Conservation (phyloP, 768 basidiomycete genomes). For the Boletus subparvulus region DNA sequence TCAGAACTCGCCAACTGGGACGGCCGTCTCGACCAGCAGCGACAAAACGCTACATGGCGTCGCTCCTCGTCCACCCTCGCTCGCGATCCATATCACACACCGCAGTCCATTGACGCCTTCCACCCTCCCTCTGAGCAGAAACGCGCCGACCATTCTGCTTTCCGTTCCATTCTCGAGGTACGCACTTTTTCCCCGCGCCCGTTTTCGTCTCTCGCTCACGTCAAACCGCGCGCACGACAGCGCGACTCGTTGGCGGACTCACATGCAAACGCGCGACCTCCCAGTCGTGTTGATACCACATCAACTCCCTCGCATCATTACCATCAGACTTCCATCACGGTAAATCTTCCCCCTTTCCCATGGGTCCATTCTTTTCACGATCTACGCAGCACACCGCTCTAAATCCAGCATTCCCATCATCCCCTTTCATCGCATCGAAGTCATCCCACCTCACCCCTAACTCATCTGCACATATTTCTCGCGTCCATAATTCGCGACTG, state of each 20-base stretch:
- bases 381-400: constrained; percentile 8
- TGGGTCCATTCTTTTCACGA: not conserved
- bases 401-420: not conserved
- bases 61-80: constrained; percentile 10
- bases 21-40: constrained; percentile 9
- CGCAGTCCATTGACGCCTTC: not conserved
- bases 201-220: constrained; percentile 1
- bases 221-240: constrained; percentile 9
- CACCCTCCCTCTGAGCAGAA: constrained; percentile 2
- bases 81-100: constrained; percentile 11
- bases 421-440: not conserved
- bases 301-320: constrained; percentile 3
- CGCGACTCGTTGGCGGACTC: constrained; percentile 3
- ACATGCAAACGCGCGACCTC: constrained; percentile 1
- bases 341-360: constrained; percentile 7
- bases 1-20: constrained; percentile 22
- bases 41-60: constrained; percentile 6
- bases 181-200: not conserved
- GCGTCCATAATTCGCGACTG: constrained; percentile 1
- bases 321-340: constrained; percentile 12
- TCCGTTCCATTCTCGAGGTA: constrained; percentile 14
- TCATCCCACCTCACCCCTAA: constrained; percentile 5
- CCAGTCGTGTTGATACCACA: constrained; percentile 10
- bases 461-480: constrained; percentile 5
- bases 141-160: constrained; percentile 6